Percentiles rank a stretch among this genome's conserved stretches.
phyloP scores from a whole-genome alignment of 2,329 filamentous ascomycete genomes.

The Botrytis deweyae region DNA sequence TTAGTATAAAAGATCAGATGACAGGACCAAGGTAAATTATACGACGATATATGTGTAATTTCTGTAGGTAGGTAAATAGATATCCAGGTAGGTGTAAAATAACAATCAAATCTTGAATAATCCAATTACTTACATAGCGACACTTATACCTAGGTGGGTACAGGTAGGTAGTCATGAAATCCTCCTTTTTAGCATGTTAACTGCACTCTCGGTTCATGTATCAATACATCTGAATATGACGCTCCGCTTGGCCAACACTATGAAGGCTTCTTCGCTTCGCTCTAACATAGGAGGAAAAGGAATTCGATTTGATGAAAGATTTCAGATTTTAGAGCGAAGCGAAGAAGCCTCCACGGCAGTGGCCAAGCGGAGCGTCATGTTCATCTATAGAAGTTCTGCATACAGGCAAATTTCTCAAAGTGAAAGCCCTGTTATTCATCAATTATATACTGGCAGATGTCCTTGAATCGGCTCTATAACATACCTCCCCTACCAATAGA shows the following conservation, averaged over 20 bases:
- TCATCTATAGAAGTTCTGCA: not conserved
- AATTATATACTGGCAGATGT: not conserved
- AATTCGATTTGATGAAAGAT: not conserved
- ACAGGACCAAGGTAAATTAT: not conserved
- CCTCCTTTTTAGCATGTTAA: not conserved
- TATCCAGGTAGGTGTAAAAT: not conserved
- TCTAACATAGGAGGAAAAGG: not conserved
- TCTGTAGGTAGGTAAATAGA: not conserved
- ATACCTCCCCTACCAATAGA: not conserved
- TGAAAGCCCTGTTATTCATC: not conserved
- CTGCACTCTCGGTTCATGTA: not conserved
- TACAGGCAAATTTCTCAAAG: not conserved
- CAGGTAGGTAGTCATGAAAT: not conserved
- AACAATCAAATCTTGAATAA: not conserved
- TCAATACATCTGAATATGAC: not conserved
- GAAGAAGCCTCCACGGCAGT: conserved; percentile 1
- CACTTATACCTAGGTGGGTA: not conserved
- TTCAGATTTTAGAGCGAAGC: not conserved
- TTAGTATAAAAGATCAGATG: not conserved
- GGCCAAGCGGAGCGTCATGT: not conserved
- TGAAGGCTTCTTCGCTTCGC: not conserved
- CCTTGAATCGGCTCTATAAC: not conserved
- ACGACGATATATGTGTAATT: not conserved
- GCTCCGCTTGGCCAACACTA: not conserved
- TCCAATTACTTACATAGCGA: not conserved